Evolutionary conservation across 768 basidiomycete species (phyloP), one percentile per base, ranked within the genome.

Genomic region (Phlebiopsis gigantea): DNA sequence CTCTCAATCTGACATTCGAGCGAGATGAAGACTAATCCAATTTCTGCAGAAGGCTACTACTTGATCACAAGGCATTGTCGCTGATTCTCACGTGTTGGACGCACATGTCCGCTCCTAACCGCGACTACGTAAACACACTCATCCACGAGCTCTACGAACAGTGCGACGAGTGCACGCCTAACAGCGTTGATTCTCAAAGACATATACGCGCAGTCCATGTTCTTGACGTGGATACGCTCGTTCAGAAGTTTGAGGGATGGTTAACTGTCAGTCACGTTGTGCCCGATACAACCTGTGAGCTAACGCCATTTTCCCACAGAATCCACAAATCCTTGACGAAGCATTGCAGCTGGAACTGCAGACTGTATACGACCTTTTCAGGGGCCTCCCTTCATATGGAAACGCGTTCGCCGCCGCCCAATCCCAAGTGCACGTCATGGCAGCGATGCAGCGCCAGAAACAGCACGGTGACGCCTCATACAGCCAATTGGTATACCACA

Each of bases 71-170:
- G 24, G 34, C 31, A 8, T 22, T 41, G 19, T 14, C 30, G 30
- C 50, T 51, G 5, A 8, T 51, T n/a, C 22, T 51, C 31, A 51
- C 50, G 7, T 51, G 50, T 22, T 51, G 50, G 50, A 51, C 50
- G 22, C 50, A 51, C 21, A 51, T 51, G 50, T n/a, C 50, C 31
- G 21, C 21, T 4, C 50, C 50, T 1, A 51, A 51, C 14, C 50
- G 50, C 9, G 50, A n/a, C 19, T 21, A 24, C 50, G 34, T 51
- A 21, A 51, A 25, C 22, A 12, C 19, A 4, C 31, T 51, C 19
- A 31, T 51, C 10, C 50, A 51, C 22, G 10, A 8, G n/a, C 22
- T 51, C 15, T 51, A 41, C 50, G 48, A 19, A 15, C 19, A 5
- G 19, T 30, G 48, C 22, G n/a, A 21, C 15, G 9, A 21, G n/a